A percentile compares a stretch with the other conserved stretches of the same genome.
Conservation (phyloP, 2,329 filamentous ascomycete genomes). For the Aspergillus sp. region DNA sequence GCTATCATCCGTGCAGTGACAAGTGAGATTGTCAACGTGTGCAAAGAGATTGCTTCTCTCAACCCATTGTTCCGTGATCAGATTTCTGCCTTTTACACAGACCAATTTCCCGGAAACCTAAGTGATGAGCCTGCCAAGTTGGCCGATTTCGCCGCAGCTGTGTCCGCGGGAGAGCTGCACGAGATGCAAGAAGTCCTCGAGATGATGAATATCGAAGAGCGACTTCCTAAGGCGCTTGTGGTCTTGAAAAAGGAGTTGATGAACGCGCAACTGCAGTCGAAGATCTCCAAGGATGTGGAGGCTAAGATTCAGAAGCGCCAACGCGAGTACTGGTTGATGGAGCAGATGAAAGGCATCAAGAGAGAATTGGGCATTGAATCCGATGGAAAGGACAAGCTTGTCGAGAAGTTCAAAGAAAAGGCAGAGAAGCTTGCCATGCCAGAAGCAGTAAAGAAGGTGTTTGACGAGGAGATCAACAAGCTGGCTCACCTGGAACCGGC, state of each 20-base stretch:
- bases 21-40: slow-evolving; percentile 97
- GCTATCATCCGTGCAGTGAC: slow-evolving; percentile 85
- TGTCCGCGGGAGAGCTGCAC: slow-evolving; percentile 86
- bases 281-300: slow-evolving; percentile 97
- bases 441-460: slow-evolving; percentile 92
- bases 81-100: slow-evolving; percentile 95
- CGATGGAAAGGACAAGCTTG: slow-evolving; percentile 95
- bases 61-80: slow-evolving; percentile 96
- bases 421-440: slow-evolving; percentile 92
- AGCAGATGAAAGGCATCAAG: slow-evolving; percentile 98
- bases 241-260: slow-evolving; percentile 97
- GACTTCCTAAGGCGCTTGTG: slow-evolving; percentile 84
- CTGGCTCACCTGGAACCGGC: slow-evolving; percentile 90
- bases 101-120: slow-evolving; percentile 89
- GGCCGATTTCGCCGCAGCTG: slow-evolving; percentile 93
- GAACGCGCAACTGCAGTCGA: slow-evolving; percentile 94
- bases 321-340: slow-evolving; percentile 97
- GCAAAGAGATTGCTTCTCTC: slow-evolving; percentile 91
- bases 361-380: slow-evolving; percentile 94
- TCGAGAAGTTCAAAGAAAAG: slow-evolving; percentile 97
- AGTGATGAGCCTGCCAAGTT: slow-evolving; percentile 92
- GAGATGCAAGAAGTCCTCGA: slow-evolving; percentile 90
- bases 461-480: slow-evolving; percentile 97
- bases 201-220: slow-evolving; percentile 84
- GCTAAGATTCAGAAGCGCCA: slow-evolving; percentile 96